A percentile compares a stretch with the other conserved stretches of the same genome.
Conservation (phyloP, 192 early-diverging fungal species). For the Pilaira anomala region DNA sequence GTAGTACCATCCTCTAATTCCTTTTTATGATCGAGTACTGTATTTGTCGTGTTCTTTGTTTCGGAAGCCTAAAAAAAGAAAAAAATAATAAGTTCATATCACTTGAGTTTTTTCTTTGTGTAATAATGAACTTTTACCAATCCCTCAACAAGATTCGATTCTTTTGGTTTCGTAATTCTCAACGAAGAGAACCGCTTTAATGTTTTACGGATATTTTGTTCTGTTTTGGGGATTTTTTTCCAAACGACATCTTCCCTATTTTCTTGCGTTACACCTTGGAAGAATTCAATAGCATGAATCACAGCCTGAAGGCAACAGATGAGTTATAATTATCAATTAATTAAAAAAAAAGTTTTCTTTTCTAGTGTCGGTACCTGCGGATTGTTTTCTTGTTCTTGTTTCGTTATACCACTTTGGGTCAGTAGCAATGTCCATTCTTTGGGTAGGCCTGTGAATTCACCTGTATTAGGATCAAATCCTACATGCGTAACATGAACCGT, state of each 20-base stretch:
- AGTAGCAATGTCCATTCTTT: constrained; percentile 90
- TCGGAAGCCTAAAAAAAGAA: not conserved
- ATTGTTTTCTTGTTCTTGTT: constrained; percentile 87
- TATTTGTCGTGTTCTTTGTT: not conserved
- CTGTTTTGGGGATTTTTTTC: constrained; percentile 30
- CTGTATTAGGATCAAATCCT: constrained; percentile 93
- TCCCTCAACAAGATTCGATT: not conserved
- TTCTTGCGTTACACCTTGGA: constrained; percentile 52
- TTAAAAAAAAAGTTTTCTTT: constrained; percentile 12
- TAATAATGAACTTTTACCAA: constrained; percentile 8
- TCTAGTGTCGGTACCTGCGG: constrained; percentile 58
- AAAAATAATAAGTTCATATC: not conserved
- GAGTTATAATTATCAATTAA: constrained; percentile 4
- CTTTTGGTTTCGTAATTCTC: constrained; percentile 7
- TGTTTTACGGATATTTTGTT: not conserved
- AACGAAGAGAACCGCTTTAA: constrained; percentile 6
- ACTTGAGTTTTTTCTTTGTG: not conserved
- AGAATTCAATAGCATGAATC: constrained; percentile 78
- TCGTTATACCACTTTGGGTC: constrained; percentile 89
- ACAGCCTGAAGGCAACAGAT: constrained; percentile 59
- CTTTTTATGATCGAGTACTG: not conserved
- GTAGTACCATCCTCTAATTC: not conserved
- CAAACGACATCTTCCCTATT: constrained; percentile 24
- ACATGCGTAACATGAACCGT: constrained; percentile 96
- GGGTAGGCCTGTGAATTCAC: constrained; percentile 92